Evolutionary conservation across 306 rosid species (phyloP), one percentile per base, ranked within the genome.

Genomic region (Malus sieversii): DNA sequence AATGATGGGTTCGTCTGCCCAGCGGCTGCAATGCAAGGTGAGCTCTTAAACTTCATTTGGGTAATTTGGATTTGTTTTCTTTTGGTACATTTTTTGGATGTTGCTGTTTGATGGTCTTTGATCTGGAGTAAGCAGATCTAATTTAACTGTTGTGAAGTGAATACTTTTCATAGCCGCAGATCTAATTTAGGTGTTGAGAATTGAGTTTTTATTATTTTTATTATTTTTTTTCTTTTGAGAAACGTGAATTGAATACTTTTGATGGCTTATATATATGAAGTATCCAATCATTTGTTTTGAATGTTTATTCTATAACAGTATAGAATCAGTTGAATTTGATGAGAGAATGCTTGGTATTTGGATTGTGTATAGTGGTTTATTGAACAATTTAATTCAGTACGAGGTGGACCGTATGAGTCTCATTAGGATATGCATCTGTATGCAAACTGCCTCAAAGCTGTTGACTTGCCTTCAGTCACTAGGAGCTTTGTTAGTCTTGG

Each of bases 11-110:
- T 78, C 66, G 20, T 68, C 66, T 96, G 99, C 66, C 72, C 77
- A 0, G 77, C 64, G 29, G 35, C 92, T 22, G n/a, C 46, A n/a
- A 35, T 71, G 76, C 84, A 30, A 84, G 99, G 98, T 95, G 62
- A 73, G 42, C 35, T 12, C 20, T 57, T 69, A n/a, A 15, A 20
- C 27, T 74, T 58, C 0, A 55, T 68, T 82, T 53, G 44, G 55
- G 18, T 45, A 23, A 8, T 8, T 59, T 52, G 10, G 7, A 9
- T n/a, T 66, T 23, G 10, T 5, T 1, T 16, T 68, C 25, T 14
- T 33, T 8, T 22, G 40, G 20, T 25, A 1, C 38, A 45, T 15
- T 73, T 48, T 53, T 62, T 62, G 19, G 35, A 44, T 42, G 20
- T 19, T 57, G 55, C 7, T 42, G 20, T 58, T 35, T 52, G 29